These are phyloP conservation scores for Theobroma cacao DNA, from an alignment of 345 rosid species.

Conservation along the genomic window DNA sequence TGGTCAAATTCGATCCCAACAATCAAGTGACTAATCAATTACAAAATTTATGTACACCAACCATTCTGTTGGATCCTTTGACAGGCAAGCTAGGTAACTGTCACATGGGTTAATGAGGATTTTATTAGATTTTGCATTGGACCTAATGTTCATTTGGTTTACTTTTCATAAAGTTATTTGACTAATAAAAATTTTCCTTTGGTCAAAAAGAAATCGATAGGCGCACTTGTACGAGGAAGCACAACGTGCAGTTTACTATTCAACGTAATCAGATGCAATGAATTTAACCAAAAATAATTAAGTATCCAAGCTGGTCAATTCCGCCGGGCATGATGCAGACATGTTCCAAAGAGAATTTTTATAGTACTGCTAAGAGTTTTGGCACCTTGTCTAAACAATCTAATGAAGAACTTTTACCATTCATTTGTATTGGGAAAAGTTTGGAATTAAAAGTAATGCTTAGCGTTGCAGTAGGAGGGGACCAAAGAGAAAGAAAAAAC, in stretches of 20 bases:
- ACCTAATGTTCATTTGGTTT: not conserved
- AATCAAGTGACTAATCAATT: not conserved
- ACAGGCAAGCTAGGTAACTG: not conserved
- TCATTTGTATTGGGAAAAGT: not conserved
- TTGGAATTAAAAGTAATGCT: not conserved
- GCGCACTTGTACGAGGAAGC: not conserved
- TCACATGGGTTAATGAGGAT: not conserved
- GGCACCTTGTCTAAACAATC: not conserved
- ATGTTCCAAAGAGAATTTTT: not conserved
- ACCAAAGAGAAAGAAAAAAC: not conserved
- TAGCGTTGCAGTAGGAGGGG: not conserved
- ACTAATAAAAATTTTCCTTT: not conserved
- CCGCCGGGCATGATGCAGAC: not conserved
- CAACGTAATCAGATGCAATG: not conserved
- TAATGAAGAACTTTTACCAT: no score
- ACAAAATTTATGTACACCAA: not conserved
- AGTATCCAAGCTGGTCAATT: not conserved
- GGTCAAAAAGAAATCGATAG: not conserved
- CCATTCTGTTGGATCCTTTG: conserved; percentile 6
- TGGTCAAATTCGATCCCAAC: conserved; percentile 17
- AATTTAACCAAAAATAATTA: not conserved
- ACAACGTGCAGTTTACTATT: not conserved
- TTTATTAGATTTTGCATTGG: not conserved
- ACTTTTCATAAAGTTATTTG: not conserved
- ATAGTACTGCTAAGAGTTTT: not conserved